A percentile compares a stretch with the other conserved stretches of the same genome.
Evolutionary conservation across 768 basidiomycete genomes (phyloP).

Genomic region (Heimioporus sp.): DNA sequence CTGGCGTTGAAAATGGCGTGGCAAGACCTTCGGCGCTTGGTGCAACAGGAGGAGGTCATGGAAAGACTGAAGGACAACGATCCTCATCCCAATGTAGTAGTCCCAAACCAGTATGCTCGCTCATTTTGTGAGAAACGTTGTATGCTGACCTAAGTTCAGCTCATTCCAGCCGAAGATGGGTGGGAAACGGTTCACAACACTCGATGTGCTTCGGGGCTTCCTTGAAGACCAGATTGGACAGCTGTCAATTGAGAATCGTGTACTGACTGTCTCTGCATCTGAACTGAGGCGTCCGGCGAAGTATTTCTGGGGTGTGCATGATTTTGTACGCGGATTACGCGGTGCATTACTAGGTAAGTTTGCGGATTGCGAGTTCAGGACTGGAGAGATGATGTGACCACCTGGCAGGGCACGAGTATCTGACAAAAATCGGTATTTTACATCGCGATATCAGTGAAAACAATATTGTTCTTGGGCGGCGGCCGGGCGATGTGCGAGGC

Average conservation of each 20-base stretch:
- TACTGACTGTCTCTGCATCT: background rate
- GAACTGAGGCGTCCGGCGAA: background rate
- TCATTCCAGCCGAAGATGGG: background rate
- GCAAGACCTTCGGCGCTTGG: background rate
- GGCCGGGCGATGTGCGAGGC: no score
- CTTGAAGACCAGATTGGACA: background rate
- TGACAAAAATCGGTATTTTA: slow-evolving; percentile 20
- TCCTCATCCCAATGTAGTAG: no score
- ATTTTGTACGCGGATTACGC: background rate
- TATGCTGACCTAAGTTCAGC: background rate
- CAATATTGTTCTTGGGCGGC: slow-evolving; percentile 1
- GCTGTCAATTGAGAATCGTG: background rate
- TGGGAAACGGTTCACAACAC: background rate
- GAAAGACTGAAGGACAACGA: background rate
- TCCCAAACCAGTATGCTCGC: background rate
- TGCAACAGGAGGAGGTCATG: background rate
- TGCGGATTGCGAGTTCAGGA: no score
- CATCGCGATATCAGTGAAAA: slow-evolving; percentile 6
- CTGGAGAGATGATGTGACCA: no score
- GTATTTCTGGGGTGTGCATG: background rate
- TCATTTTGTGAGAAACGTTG: background rate
- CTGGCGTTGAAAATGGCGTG: background rate
- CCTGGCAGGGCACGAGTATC: slow-evolving; percentile 12
- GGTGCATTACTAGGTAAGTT: background rate
- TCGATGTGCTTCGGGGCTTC: background rate